Base-by-base conservation (phyloP, 805 yeast genomes). In the Yarrowia sp. region DNA sequence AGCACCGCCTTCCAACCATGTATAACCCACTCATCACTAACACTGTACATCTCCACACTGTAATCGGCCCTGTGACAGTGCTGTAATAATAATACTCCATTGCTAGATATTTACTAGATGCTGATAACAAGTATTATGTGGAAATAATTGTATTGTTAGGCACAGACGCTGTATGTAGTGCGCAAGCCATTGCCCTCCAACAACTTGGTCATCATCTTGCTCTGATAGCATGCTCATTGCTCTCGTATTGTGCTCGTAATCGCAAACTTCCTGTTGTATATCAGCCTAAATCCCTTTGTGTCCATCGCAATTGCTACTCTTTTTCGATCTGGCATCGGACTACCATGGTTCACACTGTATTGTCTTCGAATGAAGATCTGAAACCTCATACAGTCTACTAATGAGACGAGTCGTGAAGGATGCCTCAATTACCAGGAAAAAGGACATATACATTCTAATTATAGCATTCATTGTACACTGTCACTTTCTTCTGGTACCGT, bases 281-380 rank as follows among this genome's bases (percentile, higher is more conserved):
- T 16, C 48, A 24, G 9, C 30, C 19, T 24, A 16, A 16, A 14
- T 8, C 30, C 26, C 32, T 43, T 14, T 14, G 17, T n/a, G 16
- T 17, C 10, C 36, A 14, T n/a, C 14, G 4, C n/a, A 26, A 44
- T 44, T 44, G 28, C 49, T 44, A 44, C 49, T n/a, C 49, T 22
- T 26, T 33, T n/a, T 44, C 33, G 49, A 44, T 44, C 49, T 44
- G 49, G 49, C 49, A 44, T 44, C 24, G 49, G 26, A 44, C 24
- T 44, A 33, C 49, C 21, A n/a, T 26, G 49, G n/a, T 44, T 21
- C 49, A 44, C 49, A 44, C 49, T 44, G 49, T 44, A 44, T 44
- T 21, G 32, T 21, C 46, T 12, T 22, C 21, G 49, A 44, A 16
- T 26, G 21, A 24, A 26, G 14, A 44, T 26, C 49, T 44, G 49